Evolutionary conservation across 2,329 filamentous ascomycete genomes (phyloP).

Genomic region (Aureobasidium sp.): DNA sequence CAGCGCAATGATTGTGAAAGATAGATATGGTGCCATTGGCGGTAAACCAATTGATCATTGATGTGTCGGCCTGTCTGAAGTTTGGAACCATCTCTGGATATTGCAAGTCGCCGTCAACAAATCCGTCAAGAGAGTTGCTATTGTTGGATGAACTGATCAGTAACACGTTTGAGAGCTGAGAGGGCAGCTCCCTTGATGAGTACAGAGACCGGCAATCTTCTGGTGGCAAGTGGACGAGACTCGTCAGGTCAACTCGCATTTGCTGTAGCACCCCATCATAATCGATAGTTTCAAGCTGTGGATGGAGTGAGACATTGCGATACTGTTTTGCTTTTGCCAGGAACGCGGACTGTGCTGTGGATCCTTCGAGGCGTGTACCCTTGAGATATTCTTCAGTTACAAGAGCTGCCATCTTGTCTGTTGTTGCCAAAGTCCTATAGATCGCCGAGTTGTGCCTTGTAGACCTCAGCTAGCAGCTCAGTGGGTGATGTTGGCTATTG

Average conservation of each 20-base stretch:
- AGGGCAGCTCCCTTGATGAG: background rate
- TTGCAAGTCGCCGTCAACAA: background rate
- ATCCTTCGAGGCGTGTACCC: background rate
- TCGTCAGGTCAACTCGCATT: background rate
- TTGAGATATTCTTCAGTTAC: background rate
- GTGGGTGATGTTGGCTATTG: background rate
- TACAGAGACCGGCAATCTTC: background rate
- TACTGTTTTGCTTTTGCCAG: background rate
- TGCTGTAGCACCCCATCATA: background rate
- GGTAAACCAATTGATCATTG: background rate
- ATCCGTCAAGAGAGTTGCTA: background rate
- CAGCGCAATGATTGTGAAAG: background rate
- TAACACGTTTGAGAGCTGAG: background rate
- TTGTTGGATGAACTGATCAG: background rate
- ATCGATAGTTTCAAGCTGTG: background rate
- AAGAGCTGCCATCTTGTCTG: background rate
- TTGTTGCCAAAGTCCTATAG: background rate
- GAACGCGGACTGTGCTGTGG: background rate
- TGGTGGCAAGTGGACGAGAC: background rate
- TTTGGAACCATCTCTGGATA: background rate
- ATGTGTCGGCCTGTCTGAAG: background rate
- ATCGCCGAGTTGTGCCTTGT: background rate
- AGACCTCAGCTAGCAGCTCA: background rate
- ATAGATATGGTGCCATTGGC: background rate
- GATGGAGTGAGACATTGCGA: background rate